Conservation (phyloP, 2,329 filamentous ascomycete species). For the Cladophialophora psammophila region DNA sequence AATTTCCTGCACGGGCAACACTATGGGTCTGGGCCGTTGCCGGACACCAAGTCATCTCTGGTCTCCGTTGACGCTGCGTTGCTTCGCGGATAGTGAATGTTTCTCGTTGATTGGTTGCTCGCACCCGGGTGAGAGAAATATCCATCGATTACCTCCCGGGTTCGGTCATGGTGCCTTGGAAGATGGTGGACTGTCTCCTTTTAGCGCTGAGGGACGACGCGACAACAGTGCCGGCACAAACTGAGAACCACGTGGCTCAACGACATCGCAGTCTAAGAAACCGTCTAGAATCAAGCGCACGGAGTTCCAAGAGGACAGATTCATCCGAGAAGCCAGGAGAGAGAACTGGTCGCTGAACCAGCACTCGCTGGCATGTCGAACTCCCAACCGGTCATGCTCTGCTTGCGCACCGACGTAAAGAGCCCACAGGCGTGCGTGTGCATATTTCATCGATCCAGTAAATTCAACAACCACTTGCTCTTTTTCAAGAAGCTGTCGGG, state of each 20-base stretch:
- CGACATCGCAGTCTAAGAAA: conserved; percentile 14
- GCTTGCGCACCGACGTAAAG: conserved; percentile 20
- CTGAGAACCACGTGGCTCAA: conserved; percentile 9
- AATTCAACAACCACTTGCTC: conserved; percentile 8
- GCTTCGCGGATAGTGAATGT: neutral
- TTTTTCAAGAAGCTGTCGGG: conserved; percentile 13
- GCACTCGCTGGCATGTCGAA: neutral
- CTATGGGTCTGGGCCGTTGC: too few relatives aligned
- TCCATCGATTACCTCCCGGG: neutral
- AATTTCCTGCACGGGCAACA: too few relatives aligned
- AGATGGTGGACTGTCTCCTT: neutral
- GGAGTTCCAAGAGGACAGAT: conserved; percentile 9
- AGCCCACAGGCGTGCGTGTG: conserved; percentile 16
- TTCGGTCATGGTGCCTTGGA: neutral
- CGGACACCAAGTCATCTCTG: too few relatives aligned
- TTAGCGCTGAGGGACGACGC: neutral
- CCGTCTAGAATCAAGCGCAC: conserved; percentile 10
- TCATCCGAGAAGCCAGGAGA: conserved; percentile 8
- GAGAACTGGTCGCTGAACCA: conserved; percentile 17
- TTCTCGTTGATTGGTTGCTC: neutral
- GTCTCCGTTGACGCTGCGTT: neutral
- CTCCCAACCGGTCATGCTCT: conserved; percentile 10
- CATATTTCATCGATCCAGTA: conserved; percentile 16
- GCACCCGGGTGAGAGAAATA: neutral
- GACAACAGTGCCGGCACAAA: conserved; percentile 12